phyloP scores from a whole-genome alignment of 2,329 filamentous ascomycete genomes.

The Paecilomyces sp. region DNA sequence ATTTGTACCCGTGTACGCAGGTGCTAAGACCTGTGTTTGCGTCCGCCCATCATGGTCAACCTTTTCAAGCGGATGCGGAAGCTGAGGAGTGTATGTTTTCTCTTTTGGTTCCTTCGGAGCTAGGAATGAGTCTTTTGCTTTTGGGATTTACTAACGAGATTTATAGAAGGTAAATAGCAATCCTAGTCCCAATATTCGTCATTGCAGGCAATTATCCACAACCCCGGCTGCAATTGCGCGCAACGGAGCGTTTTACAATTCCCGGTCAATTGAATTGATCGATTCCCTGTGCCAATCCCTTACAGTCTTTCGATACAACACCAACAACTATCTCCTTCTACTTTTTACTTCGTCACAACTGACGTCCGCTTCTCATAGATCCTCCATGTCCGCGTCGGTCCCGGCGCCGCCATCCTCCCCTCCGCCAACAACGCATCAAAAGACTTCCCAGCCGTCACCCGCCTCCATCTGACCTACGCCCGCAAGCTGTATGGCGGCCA shows the following conservation, averaged over 20 bases:
- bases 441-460: conserved; percentile 32
- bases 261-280: background rate
- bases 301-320: background rate
- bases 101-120: background rate
- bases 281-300: background rate
- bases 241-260: background rate
- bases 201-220: background rate
- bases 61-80: conserved; percentile 62
- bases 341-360: background rate
- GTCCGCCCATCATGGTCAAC: conserved; percentile 36
- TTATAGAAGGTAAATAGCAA: conserved; percentile 19
- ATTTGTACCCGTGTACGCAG: conserved; percentile 3
- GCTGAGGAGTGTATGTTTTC: conserved; percentile 59
- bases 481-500: conserved; percentile 33
- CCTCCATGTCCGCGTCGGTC: conserved; percentile 67
- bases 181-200: background rate
- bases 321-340: background rate
- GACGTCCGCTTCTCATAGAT: conserved; percentile 46
- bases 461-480: conserved; percentile 38
- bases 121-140: conserved; percentile 4
- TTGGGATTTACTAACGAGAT: conserved; percentile 8
- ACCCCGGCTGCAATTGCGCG: background rate
- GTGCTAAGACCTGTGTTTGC: conserved; percentile 8
- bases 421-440: conserved; percentile 18
- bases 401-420: conserved; percentile 75